Percentiles rank a stretch among this genome's conserved stretches.
phyloP scores from a whole-genome alignment of 2,329 filamentous ascomycete genomes.

The Clarireedia sp. region DNA sequence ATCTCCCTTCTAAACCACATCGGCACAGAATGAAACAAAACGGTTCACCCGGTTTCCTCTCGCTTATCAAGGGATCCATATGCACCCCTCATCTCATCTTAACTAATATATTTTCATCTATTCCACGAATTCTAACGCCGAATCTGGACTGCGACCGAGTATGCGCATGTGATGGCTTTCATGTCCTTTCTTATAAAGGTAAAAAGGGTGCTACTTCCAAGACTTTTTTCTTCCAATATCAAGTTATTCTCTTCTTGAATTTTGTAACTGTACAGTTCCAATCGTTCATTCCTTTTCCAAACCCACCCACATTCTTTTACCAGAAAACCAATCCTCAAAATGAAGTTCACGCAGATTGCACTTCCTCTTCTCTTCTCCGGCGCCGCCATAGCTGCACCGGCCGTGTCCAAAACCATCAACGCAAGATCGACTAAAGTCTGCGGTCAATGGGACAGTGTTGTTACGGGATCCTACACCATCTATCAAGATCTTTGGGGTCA shows the following conservation, averaged over 20 bases:
- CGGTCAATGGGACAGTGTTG: constrained; percentile 19
- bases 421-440: constrained; percentile 13
- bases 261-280: neutral
- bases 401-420: neutral
- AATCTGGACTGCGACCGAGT: neutral
- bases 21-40: neutral
- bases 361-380: constrained; percentile 9
- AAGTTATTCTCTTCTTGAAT: neutral
- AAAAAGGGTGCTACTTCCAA: no score
- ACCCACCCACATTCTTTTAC: neutral
- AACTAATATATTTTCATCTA: constrained; percentile 7
- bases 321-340: neutral
- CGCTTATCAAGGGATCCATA: constrained; percentile 4
- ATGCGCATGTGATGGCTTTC: neutral
- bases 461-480: constrained; percentile 30
- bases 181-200: neutral
- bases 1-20: neutral
- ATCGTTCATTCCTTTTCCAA: neutral
- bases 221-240: neutral
- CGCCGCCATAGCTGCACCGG: constrained; percentile 5
- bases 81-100: constrained; percentile 3
- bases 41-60: neutral
- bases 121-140: neutral
- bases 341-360: constrained; percentile 11
- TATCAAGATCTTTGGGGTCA: constrained; percentile 30